Conservation (phyloP, 1,139 yeast genomes). For the Yarrowia galli region DNA sequence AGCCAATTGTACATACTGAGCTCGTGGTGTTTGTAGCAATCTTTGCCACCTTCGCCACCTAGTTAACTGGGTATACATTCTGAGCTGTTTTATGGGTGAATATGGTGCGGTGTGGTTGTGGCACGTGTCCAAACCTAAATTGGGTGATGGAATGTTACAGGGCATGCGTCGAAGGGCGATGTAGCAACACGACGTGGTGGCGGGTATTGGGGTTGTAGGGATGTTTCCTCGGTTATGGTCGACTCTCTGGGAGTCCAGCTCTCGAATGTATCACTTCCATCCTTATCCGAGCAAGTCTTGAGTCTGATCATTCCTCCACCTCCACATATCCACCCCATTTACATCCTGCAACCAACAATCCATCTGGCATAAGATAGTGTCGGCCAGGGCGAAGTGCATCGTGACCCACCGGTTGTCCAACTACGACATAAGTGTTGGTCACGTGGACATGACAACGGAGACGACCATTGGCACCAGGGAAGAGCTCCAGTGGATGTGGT, state of each 20-base stretch:
- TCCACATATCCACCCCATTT: not conserved
- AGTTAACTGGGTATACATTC: too few relatives aligned
- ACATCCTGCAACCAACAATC: not conserved
- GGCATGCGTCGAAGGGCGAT: not conserved
- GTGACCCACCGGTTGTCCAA: not conserved
- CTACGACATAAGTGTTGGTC: not conserved
- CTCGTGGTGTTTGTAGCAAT: too few relatives aligned
- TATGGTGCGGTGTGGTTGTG: not conserved
- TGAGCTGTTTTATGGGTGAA: not conserved
- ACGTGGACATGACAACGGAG: not conserved
- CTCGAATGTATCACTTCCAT: too few relatives aligned
- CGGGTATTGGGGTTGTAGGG: not conserved
- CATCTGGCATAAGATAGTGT: not conserved
- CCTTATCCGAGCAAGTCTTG: too few relatives aligned
- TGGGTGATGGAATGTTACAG: not conserved
- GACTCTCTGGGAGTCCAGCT: too few relatives aligned
- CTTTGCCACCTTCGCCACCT: not conserved
- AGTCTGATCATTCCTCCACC: too few relatives aligned
- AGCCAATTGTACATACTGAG: too few relatives aligned
- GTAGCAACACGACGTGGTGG: not conserved
- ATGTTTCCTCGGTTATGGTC: too few relatives aligned
- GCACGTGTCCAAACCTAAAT: not conserved
- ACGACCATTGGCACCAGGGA: too few relatives aligned
- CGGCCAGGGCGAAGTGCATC: not conserved
- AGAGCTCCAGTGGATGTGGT: too few relatives aligned